A percentile compares a stretch with the other conserved stretches of the same genome.
These are phyloP conservation scores for Talaromyces sp. DNA, from an alignment of 2,329 filamentous ascomycete species.

Conservation along the genomic window DNA sequence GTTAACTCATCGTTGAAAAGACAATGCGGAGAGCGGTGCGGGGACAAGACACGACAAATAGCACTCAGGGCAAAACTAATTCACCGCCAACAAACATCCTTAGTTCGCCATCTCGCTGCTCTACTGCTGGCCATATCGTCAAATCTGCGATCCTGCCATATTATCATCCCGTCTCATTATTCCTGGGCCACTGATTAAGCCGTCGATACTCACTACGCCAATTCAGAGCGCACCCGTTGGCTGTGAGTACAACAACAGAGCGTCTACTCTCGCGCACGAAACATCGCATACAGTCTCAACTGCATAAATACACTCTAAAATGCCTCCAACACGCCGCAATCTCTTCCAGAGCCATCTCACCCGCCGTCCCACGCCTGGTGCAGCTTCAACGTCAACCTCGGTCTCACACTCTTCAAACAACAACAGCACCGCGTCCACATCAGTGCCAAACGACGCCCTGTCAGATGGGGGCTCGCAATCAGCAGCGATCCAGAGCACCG, in stretches of 20 bases:
- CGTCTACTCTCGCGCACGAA: background rate
- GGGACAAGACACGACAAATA: background rate
- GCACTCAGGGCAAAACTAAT: background rate
- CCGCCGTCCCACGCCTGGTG: slow-evolving; percentile 5
- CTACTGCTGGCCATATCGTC: background rate
- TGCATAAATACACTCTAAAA: background rate
- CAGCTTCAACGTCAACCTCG: slow-evolving; percentile 1
- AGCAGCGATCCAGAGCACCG: background rate
- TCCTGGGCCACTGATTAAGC: background rate
- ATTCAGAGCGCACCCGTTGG: too few relatives aligned
- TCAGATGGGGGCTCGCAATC: background rate
- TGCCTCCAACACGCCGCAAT: slow-evolving; percentile 12
- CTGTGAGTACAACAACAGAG: background rate
- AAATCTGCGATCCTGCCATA: background rate
- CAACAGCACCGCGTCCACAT: background rate
- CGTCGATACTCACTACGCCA: background rate
- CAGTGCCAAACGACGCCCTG: background rate
- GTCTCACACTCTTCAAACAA: background rate
- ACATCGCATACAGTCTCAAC: background rate
- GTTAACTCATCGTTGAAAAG: background rate
- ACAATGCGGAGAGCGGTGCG: background rate
- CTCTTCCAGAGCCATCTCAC: slow-evolving; percentile 11
- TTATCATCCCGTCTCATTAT: background rate
- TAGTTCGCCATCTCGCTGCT: background rate
- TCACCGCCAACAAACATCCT: background rate